These are phyloP conservation scores for Hamigera avellanea DNA, from an alignment of 495 filamentous ascomycete species.

Conservation along the genomic window DNA sequence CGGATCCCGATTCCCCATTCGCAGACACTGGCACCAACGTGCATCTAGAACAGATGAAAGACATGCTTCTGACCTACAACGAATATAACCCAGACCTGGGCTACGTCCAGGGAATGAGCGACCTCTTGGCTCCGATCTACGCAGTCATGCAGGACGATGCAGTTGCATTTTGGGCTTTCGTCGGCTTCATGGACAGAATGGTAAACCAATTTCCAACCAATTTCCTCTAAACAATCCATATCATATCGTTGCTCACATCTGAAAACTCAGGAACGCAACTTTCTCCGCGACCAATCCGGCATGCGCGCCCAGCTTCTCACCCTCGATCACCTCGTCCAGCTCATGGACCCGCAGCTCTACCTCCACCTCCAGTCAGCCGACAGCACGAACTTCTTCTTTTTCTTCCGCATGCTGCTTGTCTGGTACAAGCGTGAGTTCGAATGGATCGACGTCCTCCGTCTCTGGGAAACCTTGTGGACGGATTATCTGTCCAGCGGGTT, in stretches of 20 bases:
- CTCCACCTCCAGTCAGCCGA: constrained; percentile 80
- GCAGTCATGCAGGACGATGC: constrained; percentile 96
- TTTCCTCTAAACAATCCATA: background rate
- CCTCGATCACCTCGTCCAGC: constrained; percentile 84
- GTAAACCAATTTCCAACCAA: constrained; percentile 15
- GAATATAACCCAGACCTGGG: constrained; percentile 89
- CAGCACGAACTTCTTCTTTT: constrained; percentile 98
- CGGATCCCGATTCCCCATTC: constrained; percentile 93
- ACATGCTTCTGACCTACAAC: constrained; percentile 97
- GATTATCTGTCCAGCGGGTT: constrained; percentile 81
- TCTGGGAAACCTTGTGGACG: constrained; percentile 95
- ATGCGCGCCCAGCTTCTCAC: constrained; percentile 88
- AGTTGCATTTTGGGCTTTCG: constrained; percentile 93
- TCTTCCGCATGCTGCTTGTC: constrained; percentile 95
- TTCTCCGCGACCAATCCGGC: constrained; percentile 87
- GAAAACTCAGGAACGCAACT: constrained; percentile 71
- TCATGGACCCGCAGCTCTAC: constrained; percentile 93
- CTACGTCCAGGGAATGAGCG: constrained; percentile 98
- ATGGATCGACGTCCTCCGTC: constrained; percentile 71
- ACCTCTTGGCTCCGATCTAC: constrained; percentile 90
- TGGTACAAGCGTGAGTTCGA: constrained; percentile 98
- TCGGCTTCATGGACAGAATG: constrained; percentile 93
- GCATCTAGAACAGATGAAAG: constrained; percentile 96
- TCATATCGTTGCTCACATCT: background rate
- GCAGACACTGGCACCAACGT: constrained; percentile 87